Base-by-base conservation (phyloP, 2,329 filamentous ascomycete species). In the Emydomyces testavorans region DNA sequence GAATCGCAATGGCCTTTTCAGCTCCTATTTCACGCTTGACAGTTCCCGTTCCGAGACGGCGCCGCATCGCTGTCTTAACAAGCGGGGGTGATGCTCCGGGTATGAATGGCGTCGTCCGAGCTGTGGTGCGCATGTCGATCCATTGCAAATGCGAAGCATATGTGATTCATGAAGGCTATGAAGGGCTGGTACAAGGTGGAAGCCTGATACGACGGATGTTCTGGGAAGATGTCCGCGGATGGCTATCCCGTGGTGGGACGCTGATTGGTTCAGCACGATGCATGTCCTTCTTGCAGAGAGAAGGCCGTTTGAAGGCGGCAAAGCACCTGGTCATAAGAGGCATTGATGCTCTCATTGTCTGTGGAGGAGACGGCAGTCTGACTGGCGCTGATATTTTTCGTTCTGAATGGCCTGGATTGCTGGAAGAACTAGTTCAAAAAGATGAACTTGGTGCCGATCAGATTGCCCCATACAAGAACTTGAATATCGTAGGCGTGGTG, bases 401-500 rank as follows among this genome's bases (percentile, higher is more conserved):
- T 53, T 73, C 78, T 43, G 92, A 98, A 65, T 98, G 92, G 92
- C 86, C 89, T 2, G 80, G 83, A 36, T 74, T 98, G 54, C 66
- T 98, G 50, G 73, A 85, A 45, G 92, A 98, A 71, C 77, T 98
- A 52, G 83, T 96, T 29, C 63, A 77, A 42, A 84, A 69, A 2
- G 80, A 80, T 46, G 76, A 90, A 60, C 74, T 95, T 58, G 82
- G 78, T 5, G 60, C 71, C 36, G 77, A 82, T 49, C 82, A 94
- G 62, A 70, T 86, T 50, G 73, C 79, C 38, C 83, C 85, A 1
- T 94, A 87, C 74, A 76, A 77, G 60, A 80, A 93, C 57, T 77
- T 98, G 61, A 98, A 96, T 68, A 94, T 98, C 56, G 90, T 96
- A 46, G 92, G 92, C 40, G 73, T 96, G 44, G 92, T 98, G 23